These are phyloP conservation scores for Penicillium salamii DNA, from an alignment of 495 filamentous ascomycete species.

Conservation along the genomic window DNA sequence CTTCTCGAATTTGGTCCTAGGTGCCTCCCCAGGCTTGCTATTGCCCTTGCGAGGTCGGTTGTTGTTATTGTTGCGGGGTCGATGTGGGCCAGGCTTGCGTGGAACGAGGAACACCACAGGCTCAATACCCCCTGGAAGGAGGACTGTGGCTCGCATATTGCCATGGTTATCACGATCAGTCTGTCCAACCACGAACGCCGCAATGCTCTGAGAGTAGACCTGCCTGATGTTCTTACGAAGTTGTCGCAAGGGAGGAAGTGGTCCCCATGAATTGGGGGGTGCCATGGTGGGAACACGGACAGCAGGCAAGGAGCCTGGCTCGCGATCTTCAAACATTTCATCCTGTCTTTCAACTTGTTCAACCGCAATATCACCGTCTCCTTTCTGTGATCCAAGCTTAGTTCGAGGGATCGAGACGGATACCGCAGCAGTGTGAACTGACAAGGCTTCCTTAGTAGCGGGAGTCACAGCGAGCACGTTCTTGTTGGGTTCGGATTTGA, in stretches of 20 bases:
- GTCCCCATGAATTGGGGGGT: constrained; percentile 50
- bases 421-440: constrained; percentile 51
- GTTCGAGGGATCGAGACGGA: constrained; percentile 57
- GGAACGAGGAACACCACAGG: constrained; percentile 30
- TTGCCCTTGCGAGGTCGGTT: constrained; percentile 28
- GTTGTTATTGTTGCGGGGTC: constrained; percentile 33
- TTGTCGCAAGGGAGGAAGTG: constrained; percentile 28
- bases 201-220: constrained; percentile 40
- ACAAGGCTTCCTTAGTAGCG: constrained; percentile 59
- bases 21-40: constrained; percentile 34
- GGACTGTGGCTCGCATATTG: constrained; percentile 31
- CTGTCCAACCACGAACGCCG: constrained; percentile 30
- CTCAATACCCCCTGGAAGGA: constrained; percentile 33
- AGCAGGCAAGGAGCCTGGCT: constrained; percentile 71
- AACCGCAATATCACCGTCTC: constrained; percentile 45
- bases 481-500: constrained; percentile 53
- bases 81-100: constrained; percentile 28
- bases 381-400: constrained; percentile 20
- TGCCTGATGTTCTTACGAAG: constrained; percentile 36
- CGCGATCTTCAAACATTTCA: constrained; percentile 79
- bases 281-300: constrained; percentile 63
- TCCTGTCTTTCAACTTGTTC: constrained; percentile 72
- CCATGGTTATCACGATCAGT: constrained; percentile 38
- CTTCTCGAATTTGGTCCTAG: constrained; percentile 30
- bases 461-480: constrained; percentile 55